These are phyloP conservation scores for Blastocystis sp. DNA, from an alignment of 352 stramenopile species.

Conservation along the genomic window DNA sequence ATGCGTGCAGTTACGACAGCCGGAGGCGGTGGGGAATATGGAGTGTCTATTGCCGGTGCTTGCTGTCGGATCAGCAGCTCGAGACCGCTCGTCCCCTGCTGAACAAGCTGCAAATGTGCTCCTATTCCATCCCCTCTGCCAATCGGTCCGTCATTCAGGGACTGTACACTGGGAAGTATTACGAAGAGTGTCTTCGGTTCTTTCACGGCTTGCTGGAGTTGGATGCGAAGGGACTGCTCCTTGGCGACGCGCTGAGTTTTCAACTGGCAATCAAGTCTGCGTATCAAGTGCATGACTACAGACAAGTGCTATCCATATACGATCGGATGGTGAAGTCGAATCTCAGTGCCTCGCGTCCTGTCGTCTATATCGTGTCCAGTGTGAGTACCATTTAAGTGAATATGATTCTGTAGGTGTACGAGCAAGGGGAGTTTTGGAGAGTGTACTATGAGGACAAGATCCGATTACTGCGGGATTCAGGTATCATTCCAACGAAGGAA, in stretches of 20 bases:
- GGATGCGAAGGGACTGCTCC: not conserved
- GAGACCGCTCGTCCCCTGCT: constrained; percentile 9
- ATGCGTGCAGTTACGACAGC: not conserved
- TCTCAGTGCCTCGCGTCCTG: not conserved
- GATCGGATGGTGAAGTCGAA: not conserved
- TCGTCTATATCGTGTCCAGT: constrained; percentile 19
- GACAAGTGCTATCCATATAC: constrained; percentile 12
- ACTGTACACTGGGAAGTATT: constrained; percentile 37
- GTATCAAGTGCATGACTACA: constrained; percentile 26
- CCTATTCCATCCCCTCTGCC: constrained; percentile 34
- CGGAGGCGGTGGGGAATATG: not conserved
- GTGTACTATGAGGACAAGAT: constrained; percentile 32
- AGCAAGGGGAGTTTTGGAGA: constrained; percentile 57
- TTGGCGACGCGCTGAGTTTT: not conserved
- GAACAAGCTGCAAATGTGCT: not conserved
- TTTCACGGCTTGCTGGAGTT: constrained; percentile 10
- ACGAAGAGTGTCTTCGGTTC: constrained; percentile 56
- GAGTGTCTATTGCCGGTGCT: not conserved
- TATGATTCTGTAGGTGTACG: constrained; percentile 27
- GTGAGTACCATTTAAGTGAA: not conserved
- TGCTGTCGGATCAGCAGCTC: not conserved
- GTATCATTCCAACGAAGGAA: constrained; percentile 30
- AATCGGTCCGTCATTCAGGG: constrained; percentile 22
- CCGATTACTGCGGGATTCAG: not conserved
- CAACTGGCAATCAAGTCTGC: constrained; percentile 25